Conservation (phyloP, 1,139 yeast species). For the Zygosaccharomyces pseudobailii region DNA sequence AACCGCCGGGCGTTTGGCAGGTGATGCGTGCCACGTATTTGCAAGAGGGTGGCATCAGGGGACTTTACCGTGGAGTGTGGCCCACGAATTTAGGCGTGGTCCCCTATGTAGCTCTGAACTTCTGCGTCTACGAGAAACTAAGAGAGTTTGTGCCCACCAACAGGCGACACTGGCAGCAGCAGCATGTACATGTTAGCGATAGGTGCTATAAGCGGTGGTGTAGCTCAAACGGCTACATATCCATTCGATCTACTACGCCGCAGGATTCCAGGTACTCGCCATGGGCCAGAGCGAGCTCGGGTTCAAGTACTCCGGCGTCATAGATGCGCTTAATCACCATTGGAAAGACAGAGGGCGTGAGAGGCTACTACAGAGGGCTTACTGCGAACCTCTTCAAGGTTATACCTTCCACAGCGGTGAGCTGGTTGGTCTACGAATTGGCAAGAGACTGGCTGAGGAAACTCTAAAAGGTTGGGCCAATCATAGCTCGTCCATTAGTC, state of each 20-base stretch:
- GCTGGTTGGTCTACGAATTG: constrained; percentile 82
- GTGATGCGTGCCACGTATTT: constrained; percentile 56
- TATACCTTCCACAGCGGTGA: constrained; percentile 92
- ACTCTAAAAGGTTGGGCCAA: neutral
- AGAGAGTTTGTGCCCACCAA: constrained; percentile 46
- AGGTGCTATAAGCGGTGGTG: constrained; percentile 88
- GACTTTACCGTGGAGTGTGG: constrained; percentile 75
- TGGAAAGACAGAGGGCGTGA: constrained; percentile 65
- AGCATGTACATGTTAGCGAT: constrained; percentile 47
- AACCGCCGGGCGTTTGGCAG: constrained; percentile 66
- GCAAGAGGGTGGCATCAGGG: constrained; percentile 76
- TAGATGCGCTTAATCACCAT: constrained; percentile 66
- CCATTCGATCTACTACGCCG: constrained; percentile 88
- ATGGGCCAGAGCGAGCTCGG: constrained; percentile 71
- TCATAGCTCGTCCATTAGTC: neutral
- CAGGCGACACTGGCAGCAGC: neutral
- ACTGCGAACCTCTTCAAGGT: constrained; percentile 86
- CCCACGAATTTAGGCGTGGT: constrained; percentile 95
- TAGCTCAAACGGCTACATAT: constrained; percentile 74
- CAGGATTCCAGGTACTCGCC: constrained; percentile 82
- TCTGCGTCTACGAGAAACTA: constrained; percentile 79
- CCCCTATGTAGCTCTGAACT: constrained; percentile 91
- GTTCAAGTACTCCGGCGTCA: constrained; percentile 67
- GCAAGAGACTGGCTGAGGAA: constrained; percentile 32
- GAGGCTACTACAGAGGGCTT: constrained; percentile 84